These are phyloP conservation scores for Astrocystis sublimbata DNA, from an alignment of 495 filamentous ascomycete species.

Conservation along the genomic window DNA sequence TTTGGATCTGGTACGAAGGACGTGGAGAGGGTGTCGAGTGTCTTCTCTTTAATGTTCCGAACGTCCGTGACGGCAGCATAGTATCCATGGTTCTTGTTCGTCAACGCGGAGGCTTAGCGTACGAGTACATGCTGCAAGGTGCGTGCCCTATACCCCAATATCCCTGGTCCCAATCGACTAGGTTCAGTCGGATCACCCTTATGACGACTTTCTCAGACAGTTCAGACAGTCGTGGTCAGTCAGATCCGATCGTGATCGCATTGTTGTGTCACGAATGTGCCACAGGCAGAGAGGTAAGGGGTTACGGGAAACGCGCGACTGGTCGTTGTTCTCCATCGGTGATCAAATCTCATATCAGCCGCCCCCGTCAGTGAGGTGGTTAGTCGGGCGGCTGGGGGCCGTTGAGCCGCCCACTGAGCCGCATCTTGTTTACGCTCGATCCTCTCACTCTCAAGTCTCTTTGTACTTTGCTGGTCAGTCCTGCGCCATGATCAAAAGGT, in stretches of 20 bases:
- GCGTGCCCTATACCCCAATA: slow-evolving; percentile 12
- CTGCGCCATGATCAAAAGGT: not conserved
- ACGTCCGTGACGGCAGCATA: not conserved
- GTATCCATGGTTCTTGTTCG: not conserved
- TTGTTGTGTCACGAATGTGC: not conserved
- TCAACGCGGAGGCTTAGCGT: slow-evolving; percentile 12
- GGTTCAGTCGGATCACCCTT: slow-evolving; percentile 17
- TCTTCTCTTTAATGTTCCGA: not conserved
- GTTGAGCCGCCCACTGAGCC: slow-evolving; percentile 38
- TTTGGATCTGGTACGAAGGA: not conserved
- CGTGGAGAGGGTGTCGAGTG: not conserved
- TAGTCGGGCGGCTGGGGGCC: slow-evolving; percentile 23
- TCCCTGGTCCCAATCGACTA: slow-evolving; percentile 17
- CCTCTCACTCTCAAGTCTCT: not conserved
- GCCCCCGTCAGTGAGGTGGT: slow-evolving; percentile 33
- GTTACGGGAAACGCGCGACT: too few relatives aligned
- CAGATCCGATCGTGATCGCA: not conserved
- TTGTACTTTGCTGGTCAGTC: not conserved
- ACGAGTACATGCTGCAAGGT: slow-evolving; percentile 6
- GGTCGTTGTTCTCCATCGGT: slow-evolving; percentile 16
- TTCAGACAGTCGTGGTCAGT: slow-evolving; percentile 12
- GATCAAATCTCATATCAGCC: slow-evolving; percentile 28
- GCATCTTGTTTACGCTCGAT: slow-evolving; percentile 37
- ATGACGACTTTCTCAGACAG: slow-evolving; percentile 16
- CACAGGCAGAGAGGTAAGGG: not conserved